Percentiles rank a stretch among this genome's conserved stretches.
phyloP scores from a whole-genome alignment of 371 early-diverging fungal genomes.

The Capillidium heterosporum region DNA sequence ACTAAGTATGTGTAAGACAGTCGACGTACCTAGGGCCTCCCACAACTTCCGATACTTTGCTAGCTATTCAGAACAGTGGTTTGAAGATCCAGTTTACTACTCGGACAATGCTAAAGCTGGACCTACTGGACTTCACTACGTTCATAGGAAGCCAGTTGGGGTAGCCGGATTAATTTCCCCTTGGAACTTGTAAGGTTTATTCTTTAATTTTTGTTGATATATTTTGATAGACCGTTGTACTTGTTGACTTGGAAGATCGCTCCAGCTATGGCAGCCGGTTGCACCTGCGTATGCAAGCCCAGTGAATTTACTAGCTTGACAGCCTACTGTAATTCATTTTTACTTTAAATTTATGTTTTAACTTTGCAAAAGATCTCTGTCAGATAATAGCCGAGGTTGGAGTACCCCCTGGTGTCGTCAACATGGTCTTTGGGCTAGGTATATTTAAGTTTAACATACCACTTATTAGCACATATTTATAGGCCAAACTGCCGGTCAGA shows the following conservation, averaged over 20 bases:
- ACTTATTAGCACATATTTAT: background rate
- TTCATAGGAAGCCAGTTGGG: conserved; percentile 36
- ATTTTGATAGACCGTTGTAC: conserved; percentile 29
- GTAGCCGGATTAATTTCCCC: conserved; percentile 52
- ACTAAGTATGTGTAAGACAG: conserved; percentile 24
- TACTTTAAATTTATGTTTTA: background rate
- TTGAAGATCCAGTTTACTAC: conserved; percentile 9
- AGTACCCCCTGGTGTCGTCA: conserved; percentile 53
- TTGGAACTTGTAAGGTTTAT: conserved; percentile 29
- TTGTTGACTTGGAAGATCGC: conserved; percentile 65
- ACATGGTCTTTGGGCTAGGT: conserved; percentile 58
- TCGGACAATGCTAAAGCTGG: conserved; percentile 10
- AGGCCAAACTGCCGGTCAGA: conserved; percentile 30
- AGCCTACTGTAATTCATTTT: conserved; percentile 16
- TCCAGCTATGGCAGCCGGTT: conserved; percentile 34
- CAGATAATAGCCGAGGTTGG: conserved; percentile 37
- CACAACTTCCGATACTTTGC: conserved; percentile 58
- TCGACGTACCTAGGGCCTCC: conserved; percentile 48
- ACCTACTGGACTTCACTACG: conserved; percentile 14
- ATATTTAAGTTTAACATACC: background rate
- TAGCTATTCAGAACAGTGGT: conserved; percentile 16
- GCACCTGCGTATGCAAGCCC: conserved; percentile 39
- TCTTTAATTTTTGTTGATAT: conserved; percentile 8
- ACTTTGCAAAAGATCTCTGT: conserved; percentile 20
- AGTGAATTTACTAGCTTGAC: conserved; percentile 54